phyloP scores from a whole-genome alignment of 148 eudicot species.

The Polygonum maritimum region DNA sequence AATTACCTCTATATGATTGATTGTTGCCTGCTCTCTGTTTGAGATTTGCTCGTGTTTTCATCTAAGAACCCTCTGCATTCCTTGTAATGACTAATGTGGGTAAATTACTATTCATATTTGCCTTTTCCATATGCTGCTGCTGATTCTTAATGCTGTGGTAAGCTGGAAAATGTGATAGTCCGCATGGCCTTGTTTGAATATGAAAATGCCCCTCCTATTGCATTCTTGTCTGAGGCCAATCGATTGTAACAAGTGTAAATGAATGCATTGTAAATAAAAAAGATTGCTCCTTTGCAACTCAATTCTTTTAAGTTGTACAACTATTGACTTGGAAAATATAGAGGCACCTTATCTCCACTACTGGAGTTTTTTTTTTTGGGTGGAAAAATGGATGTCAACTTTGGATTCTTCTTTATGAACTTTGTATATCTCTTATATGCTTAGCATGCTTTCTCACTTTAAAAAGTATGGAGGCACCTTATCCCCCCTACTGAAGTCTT shows the following conservation, averaged over 20 bases:
- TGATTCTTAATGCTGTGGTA: background rate
- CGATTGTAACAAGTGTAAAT: background rate
- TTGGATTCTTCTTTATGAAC: background rate
- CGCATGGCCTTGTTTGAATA: background rate
- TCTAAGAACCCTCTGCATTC: background rate
- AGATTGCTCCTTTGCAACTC: background rate
- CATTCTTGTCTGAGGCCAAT: background rate
- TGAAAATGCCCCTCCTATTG: background rate
- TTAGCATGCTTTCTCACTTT: background rate
- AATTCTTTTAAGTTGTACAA: background rate
- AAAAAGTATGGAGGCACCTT: too few species aligned
- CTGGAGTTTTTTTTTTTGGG: background rate
- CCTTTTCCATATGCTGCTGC: background rate
- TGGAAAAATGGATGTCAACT: background rate
- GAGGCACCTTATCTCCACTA: background rate
- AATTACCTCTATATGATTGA: background rate
- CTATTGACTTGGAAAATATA: background rate
- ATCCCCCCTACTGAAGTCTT: background rate
- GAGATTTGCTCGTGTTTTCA: background rate
- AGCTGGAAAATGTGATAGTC: background rate
- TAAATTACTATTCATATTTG: background rate
- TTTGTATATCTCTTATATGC: background rate
- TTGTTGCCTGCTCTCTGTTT: background rate
- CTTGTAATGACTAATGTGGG: background rate
- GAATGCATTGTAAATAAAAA: background rate